Conservation (phyloP, 2,329 filamentous ascomycete genomes). For the Venturia nashicola region DNA sequence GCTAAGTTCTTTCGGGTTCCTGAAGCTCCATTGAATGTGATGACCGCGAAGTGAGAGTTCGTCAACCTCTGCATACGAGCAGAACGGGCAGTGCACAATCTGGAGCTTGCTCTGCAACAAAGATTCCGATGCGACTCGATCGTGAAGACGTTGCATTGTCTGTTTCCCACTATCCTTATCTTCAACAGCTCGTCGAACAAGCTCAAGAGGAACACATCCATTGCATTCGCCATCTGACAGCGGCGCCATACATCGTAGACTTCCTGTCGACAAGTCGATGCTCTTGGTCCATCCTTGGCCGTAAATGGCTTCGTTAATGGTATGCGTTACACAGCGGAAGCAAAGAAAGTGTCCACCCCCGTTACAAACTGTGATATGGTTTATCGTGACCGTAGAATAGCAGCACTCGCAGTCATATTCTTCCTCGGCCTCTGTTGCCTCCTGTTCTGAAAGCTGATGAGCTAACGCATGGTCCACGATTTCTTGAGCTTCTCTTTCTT, state of each 20-base stretch:
- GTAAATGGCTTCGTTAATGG: conserved; percentile 78
- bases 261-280: conserved; percentile 59
- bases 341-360: conserved; percentile 60
- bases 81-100: conserved; percentile 79
- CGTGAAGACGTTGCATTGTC: conserved; percentile 62
- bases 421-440: conserved; percentile 34
- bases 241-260: conserved; percentile 73
- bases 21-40: conserved; percentile 14
- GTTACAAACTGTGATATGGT: conserved; percentile 63
- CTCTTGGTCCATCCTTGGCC: conserved; percentile 84
- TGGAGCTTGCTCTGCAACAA: conserved; percentile 62
- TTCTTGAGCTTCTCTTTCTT: conserved; percentile 26
- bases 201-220: conserved; percentile 57
- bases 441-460: conserved; percentile 32
- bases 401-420: conserved; percentile 67
- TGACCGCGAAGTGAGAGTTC: conserved; percentile 20
- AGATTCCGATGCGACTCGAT: conserved; percentile 63
- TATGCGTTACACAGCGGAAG: conserved; percentile 69
- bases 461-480: conserved; percentile 30
- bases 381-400: conserved; percentile 54
- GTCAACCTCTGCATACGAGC: conserved; percentile 81
- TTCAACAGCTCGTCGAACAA: conserved; percentile 61
- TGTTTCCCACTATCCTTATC: conserved; percentile 54
- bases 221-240: conserved; percentile 49
- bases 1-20: conserved; percentile 19